Conservation (phyloP, 495 filamentous ascomycete species). For the Xylaria venustula region DNA sequence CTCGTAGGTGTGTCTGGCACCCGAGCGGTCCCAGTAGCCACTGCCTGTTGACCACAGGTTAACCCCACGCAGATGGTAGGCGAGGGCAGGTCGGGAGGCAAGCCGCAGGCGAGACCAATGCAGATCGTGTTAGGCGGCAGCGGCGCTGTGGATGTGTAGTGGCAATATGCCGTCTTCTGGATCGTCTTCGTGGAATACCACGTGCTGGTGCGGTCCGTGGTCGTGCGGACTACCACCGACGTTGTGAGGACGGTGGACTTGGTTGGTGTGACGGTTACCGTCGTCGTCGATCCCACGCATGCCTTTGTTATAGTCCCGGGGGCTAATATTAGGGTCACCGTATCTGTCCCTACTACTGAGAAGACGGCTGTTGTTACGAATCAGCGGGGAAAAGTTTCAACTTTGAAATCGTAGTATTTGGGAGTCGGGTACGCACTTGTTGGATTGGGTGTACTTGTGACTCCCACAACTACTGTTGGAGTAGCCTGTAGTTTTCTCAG, state of each 20-base stretch:
- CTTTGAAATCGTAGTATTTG: background rate
- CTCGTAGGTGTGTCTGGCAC: slow-evolving; percentile 11
- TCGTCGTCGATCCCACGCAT: slow-evolving; percentile 38
- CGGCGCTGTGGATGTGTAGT: slow-evolving; percentile 21
- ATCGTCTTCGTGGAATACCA: slow-evolving; percentile 34
- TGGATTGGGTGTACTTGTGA: slow-evolving; percentile 39
- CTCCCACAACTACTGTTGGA: slow-evolving; percentile 39
- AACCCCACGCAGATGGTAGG: background rate
- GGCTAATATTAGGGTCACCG: slow-evolving; percentile 36
- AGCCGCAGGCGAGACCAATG: slow-evolving; percentile 19
- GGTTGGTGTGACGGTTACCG: slow-evolving; percentile 35
- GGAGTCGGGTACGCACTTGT: slow-evolving; percentile 36
- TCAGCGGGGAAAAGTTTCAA: background rate
- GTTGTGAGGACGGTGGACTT: slow-evolving; percentile 30
- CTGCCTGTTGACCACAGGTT: background rate
- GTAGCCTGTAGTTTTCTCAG: slow-evolving; percentile 29
- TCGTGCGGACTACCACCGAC: slow-evolving; percentile 34
- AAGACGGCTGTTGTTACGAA: slow-evolving; percentile 29
- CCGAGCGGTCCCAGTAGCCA: background rate
- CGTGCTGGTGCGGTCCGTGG: slow-evolving; percentile 37
- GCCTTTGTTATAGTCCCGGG: slow-evolving; percentile 34
- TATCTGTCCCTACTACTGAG: slow-evolving; percentile 32
- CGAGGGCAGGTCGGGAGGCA: slow-evolving; percentile 7
- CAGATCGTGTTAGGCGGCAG: slow-evolving; percentile 23
- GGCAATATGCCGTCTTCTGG: slow-evolving; percentile 34